phyloP scores from a whole-genome alignment of 768 basidiomycete genomes.

The Favolaschia claudopus region DNA sequence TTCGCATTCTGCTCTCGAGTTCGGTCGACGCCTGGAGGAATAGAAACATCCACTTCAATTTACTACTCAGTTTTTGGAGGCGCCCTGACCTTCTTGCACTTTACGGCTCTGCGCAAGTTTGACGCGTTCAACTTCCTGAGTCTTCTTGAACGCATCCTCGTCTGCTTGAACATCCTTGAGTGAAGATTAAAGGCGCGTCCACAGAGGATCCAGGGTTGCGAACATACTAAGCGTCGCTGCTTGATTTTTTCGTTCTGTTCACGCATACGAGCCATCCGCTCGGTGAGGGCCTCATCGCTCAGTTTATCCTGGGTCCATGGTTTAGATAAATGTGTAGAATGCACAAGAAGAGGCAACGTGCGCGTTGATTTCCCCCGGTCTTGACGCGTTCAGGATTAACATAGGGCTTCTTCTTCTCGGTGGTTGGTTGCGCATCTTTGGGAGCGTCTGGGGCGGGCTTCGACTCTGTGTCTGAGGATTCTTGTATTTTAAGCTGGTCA shows the following conservation, averaged over 20 bases:
- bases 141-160: constrained; percentile 78
- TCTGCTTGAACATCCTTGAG: constrained; percentile 81
- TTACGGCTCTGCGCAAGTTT: constrained; percentile 66
- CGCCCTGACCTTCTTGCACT: constrained; percentile 64
- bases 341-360: constrained; percentile 39
- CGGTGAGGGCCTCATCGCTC: constrained; percentile 69
- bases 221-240: constrained; percentile 65
- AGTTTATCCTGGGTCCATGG: constrained; percentile 62
- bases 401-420: constrained; percentile 76
- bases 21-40: constrained; percentile 56
- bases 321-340: constrained; percentile 7
- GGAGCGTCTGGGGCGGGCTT: constrained; percentile 16
- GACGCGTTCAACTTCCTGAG: constrained; percentile 67
- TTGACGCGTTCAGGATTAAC: constrained; percentile 85
- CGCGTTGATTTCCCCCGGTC: constrained; percentile 80
- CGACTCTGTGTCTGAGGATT: constrained; percentile 19
- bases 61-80: neutral
- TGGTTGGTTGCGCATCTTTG: constrained; percentile 29
- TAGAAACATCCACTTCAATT: neutral
- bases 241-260: constrained; percentile 83
- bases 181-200: constrained; percentile 8
- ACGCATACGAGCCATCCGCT: constrained; percentile 73
- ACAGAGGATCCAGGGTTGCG: neutral
- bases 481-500: constrained; percentile 52
- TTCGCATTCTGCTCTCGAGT: constrained; percentile 82